phyloP scores from a whole-genome alignment of 306 rosid genomes.

The Quercus wislizeni region DNA sequence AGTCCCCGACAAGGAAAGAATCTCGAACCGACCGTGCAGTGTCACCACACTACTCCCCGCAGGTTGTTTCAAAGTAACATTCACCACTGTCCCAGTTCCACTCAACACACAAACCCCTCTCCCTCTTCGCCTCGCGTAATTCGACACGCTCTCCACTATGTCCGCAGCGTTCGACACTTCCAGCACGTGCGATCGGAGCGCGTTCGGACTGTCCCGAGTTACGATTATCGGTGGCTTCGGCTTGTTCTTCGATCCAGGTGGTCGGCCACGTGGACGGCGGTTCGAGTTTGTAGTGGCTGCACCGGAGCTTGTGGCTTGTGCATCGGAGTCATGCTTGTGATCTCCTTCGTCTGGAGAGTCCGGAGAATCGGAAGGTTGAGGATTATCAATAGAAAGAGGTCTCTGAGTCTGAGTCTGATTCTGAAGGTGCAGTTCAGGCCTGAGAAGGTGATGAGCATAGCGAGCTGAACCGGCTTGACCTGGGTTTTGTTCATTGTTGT shows the following conservation, averaged over 20 bases:
- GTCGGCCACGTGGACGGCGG: slow-evolving; percentile 49
- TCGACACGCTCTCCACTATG: slow-evolving; percentile 34
- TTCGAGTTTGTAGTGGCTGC: slow-evolving; percentile 4
- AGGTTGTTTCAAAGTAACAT: slow-evolving; percentile 41
- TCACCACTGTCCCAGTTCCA: slow-evolving; percentile 38
- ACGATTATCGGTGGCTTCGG: slow-evolving; percentile 42
- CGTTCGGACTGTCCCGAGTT: slow-evolving; percentile 39
- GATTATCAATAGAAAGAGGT: background rate
- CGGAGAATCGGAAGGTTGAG: slow-evolving; percentile 9
- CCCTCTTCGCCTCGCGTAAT: slow-evolving; percentile 39
- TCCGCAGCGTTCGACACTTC: slow-evolving; percentile 38
- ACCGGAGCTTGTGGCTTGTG: background rate
- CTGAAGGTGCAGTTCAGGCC: slow-evolving; percentile 24
- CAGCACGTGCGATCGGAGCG: slow-evolving; percentile 44
- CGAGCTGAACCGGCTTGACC: slow-evolving; percentile 1
- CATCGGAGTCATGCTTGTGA: background rate
- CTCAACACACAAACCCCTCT: slow-evolving; percentile 40
- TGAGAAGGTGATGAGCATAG: slow-evolving; percentile 19
- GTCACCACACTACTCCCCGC: slow-evolving; percentile 32
- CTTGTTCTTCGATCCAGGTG: slow-evolving; percentile 48
- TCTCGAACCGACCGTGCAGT: slow-evolving; percentile 48
- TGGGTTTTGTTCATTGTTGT: slow-evolving; percentile 14
- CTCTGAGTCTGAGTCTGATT: background rate
- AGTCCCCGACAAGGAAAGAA: slow-evolving; percentile 41
- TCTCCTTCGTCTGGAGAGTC: slow-evolving; percentile 1